A percentile compares a stretch with the other conserved stretches of the same genome.
Conservation (phyloP, 78 protist genomes). For the Dictyostelium intermedium region DNA sequence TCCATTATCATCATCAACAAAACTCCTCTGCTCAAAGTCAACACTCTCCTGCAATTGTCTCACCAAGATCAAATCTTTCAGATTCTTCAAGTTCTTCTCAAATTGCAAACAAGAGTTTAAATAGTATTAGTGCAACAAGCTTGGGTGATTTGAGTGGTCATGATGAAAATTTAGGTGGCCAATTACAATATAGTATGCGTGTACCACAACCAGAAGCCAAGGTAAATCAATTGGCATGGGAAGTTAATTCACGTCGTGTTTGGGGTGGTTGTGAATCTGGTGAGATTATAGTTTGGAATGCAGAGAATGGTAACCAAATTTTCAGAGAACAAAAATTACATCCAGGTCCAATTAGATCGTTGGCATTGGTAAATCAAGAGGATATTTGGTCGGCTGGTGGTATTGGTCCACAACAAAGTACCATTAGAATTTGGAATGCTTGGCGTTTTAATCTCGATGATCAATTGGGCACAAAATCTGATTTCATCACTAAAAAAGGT, state of each 20-base stretch:
- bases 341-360: constrained; percentile 35
- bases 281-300: constrained; percentile 62
- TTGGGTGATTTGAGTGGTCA: not conserved
- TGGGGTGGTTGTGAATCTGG: constrained; percentile 67
- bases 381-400: constrained; percentile 69
- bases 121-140: constrained; percentile 16
- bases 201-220: constrained; percentile 7
- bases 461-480: constrained; percentile 15
- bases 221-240: constrained; percentile 41
- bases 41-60: not conserved
- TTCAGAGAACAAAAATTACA: constrained; percentile 35
- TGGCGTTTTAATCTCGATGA: constrained; percentile 70
- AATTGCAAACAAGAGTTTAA: constrained; percentile 4
- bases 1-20: not conserved
- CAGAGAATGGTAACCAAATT: constrained; percentile 63
- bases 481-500: constrained; percentile 33
- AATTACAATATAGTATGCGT: constrained; percentile 43
- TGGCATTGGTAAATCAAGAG: constrained; percentile 49
- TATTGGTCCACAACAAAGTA: constrained; percentile 6
- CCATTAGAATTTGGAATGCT: constrained; percentile 60
- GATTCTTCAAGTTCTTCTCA: not conserved
- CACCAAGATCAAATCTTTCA: not conserved
- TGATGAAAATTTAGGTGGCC: constrained; percentile 33
- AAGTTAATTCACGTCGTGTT: constrained; percentile 22
- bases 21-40: not conserved